Percentiles rank a stretch among this genome's conserved stretches.
phyloP scores from a whole-genome alignment of 257 asterid genomes.

The Striga asiatica region DNA sequence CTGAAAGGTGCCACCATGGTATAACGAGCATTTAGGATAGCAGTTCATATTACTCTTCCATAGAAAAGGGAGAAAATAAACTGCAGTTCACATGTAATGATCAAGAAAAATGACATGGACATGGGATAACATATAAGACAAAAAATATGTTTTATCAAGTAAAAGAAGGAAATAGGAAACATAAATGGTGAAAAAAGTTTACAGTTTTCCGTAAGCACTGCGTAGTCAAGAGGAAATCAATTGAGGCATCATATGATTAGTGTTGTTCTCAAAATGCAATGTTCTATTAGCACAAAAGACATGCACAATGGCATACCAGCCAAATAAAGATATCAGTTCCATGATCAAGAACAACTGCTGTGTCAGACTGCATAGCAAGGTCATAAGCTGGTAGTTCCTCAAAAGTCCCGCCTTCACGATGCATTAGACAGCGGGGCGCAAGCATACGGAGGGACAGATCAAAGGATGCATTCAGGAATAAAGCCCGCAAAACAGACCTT shows the following conservation, averaged over 20 bases:
- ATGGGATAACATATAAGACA: constrained; percentile 8
- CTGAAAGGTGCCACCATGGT: too few species aligned
- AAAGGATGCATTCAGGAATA: constrained; percentile 83
- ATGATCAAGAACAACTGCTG: constrained; percentile 97
- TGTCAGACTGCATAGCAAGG: constrained; percentile 98
- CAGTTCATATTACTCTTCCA: background rate
- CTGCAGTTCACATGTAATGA: background rate
- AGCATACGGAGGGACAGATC: constrained; percentile 92
- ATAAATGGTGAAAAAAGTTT: background rate
- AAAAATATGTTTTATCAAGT: background rate
- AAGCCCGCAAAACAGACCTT: constrained; percentile 70
- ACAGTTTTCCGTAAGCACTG: background rate
- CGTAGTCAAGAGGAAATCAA: constrained; percentile 2
- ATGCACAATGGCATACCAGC: constrained; percentile 48
- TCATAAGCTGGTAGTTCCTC: constrained; percentile 95
- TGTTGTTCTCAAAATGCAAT: constrained; percentile 3
- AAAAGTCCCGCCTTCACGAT: constrained; percentile 92
- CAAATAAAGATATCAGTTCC: constrained; percentile 98
- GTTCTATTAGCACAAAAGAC: background rate
- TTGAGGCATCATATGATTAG: background rate
- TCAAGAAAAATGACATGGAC: constrained; percentile 6
- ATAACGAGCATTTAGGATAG: too few species aligned
- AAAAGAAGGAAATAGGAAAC: background rate
- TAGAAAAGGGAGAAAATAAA: background rate
- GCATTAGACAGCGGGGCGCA: constrained; percentile 98